Percentiles rank a stretch among this genome's conserved stretches.
Evolutionary conservation across 2,329 filamentous ascomycete species (phyloP).

Genomic region (Penicillium corylophilum): DNA sequence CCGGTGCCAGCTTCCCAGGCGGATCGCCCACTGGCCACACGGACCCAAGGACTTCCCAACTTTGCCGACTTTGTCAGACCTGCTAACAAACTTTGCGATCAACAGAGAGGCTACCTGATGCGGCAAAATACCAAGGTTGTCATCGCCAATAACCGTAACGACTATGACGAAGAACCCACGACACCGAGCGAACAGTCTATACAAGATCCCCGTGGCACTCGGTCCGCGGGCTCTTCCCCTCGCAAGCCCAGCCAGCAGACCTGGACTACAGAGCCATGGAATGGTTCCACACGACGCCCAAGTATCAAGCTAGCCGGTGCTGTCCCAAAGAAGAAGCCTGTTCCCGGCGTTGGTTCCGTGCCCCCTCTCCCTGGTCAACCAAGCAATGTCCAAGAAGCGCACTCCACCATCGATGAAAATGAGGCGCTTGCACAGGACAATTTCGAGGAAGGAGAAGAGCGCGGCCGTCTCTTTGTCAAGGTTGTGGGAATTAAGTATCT

Average conservation of each 20-base stretch:
- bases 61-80: conserved; percentile 33
- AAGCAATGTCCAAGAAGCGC: conserved; percentile 66
- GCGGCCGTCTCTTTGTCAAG: conserved; percentile 93
- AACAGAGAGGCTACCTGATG: conserved; percentile 98
- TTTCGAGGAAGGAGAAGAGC: conserved; percentile 76
- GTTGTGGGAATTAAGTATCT: conserved; percentile 98
- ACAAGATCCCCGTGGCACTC: conserved; percentile 46
- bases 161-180: conserved; percentile 59
- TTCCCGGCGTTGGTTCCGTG: conserved; percentile 64
- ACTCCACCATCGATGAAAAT: conserved; percentile 69
- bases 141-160: conserved; percentile 74
- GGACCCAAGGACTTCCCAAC: conserved; percentile 19
- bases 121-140: conserved; percentile 97
- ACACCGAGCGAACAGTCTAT: conserved; percentile 27
- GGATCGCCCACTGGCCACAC: conserved; percentile 16
- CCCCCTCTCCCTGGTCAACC: conserved; percentile 86
- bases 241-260: conserved; percentile 82
- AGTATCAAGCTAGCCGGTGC: conserved; percentile 59
- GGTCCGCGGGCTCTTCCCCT: conserved; percentile 67
- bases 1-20: conserved; percentile 8
- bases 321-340: conserved; percentile 60
- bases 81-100: conserved; percentile 64
- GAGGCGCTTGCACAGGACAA: conserved; percentile 60
- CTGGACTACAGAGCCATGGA: conserved; percentile 98
- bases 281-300: conserved; percentile 70